Conservation (phyloP, 169 alveolate genomes). For the Babesia sp. region DNA sequence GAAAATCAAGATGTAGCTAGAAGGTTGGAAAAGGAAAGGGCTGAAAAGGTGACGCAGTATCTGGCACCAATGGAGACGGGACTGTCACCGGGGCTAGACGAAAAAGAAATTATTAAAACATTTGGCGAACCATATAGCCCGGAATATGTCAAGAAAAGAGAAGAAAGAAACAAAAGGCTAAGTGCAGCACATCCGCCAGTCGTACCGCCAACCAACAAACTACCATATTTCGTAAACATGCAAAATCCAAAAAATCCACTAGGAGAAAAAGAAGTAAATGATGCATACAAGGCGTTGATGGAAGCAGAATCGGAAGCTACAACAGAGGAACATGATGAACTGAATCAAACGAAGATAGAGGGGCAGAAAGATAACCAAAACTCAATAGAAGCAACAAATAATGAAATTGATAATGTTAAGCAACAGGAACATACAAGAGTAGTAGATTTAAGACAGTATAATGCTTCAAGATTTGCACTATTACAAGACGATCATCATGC, state of each 20-base stretch:
- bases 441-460: no score
- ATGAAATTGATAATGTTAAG: no score
- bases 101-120: conserved; percentile 16
- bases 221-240: conserved; percentile 61
- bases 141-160: conserved; percentile 30
- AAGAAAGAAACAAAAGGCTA: not conserved
- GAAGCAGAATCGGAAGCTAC: not conserved
- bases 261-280: not conserved
- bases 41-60: conserved; percentile 29
- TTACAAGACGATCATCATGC: not conserved
- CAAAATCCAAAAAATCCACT: conserved; percentile 30
- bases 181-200: conserved; percentile 11
- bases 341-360: no score
- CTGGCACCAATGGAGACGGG: conserved; percentile 52
- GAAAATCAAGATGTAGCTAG: conserved; percentile 36
- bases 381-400: not conserved
- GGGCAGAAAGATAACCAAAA: not conserved
- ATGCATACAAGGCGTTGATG: no score
- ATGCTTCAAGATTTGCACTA: no score
- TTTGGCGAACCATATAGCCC: conserved; percentile 56
- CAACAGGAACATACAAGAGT: no score
- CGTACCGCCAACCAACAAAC: conserved; percentile 38
- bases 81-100: conserved; percentile 18
- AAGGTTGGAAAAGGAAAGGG: conserved; percentile 15
- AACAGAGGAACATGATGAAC: not conserved